These are phyloP conservation scores for Mesostigma viride DNA, from an alignment of 139 green algal species.

Conservation along the genomic window DNA sequence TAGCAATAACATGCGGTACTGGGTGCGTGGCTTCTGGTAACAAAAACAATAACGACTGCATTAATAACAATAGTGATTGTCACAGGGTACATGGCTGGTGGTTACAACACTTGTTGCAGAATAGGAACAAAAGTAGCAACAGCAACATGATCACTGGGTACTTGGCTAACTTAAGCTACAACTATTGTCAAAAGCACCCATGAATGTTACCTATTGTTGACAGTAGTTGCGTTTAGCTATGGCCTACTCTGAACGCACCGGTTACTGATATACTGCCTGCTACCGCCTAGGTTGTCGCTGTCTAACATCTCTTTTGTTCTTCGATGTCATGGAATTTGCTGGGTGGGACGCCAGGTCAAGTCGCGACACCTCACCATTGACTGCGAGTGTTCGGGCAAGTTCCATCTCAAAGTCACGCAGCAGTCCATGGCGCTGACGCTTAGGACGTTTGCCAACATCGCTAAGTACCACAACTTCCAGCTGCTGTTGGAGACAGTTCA, in stretches of 20 bases:
- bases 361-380: conserved; percentile 12
- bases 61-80: no score
- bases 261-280: no score
- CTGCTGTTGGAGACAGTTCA: conserved; percentile 30
- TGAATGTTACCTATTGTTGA: neutral
- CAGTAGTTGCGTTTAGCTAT: no score
- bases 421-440: conserved; percentile 19
- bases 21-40: no score
- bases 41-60: no score
- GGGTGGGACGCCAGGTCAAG: conserved; percentile 25
- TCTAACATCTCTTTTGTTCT: neutral
- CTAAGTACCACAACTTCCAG: conserved; percentile 31
- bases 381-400: conserved; percentile 34
- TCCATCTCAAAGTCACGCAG: conserved; percentile 11
- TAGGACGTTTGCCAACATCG: conserved; percentile 33
- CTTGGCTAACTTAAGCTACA: neutral
- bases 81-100: no score
- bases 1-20: no score
- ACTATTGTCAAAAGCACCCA: neutral
- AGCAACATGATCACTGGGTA: no score
- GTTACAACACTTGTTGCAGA: no score
- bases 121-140: no score
- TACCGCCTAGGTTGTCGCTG: neutral
- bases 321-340: conserved; percentile 5
- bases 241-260: no score